A percentile compares a stretch with the other conserved stretches of the same genome.
Conservation (phyloP, 768 basidiomycete species). For the Scleroderma citrinum region DNA sequence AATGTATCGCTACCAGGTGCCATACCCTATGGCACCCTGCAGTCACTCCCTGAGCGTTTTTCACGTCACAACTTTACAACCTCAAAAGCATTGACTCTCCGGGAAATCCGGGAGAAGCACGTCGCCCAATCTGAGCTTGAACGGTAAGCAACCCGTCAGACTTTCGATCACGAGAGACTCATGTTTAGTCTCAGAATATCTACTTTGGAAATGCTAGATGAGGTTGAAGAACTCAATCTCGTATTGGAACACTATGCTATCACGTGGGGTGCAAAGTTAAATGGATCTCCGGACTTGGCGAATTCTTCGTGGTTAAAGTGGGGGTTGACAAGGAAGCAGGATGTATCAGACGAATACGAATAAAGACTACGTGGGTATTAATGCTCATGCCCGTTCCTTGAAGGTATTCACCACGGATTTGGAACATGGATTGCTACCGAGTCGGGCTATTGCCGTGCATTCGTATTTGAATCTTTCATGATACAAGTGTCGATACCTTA, state of each 20-base stretch:
- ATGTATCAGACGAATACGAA: not conserved
- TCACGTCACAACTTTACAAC: slow-evolving; percentile 46
- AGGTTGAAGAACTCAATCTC: slow-evolving; percentile 90
- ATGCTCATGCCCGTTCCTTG: not conserved
- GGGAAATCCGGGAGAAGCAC: slow-evolving; percentile 55
- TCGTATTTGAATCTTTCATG: too few species aligned
- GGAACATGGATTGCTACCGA: too few species aligned
- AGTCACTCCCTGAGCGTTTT: slow-evolving; percentile 56
- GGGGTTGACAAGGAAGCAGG: slow-evolving; percentile 2
- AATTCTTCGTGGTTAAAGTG: slow-evolving; percentile 11
- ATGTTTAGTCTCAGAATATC: slow-evolving; percentile 49
- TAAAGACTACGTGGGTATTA: not conserved
- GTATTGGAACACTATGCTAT: slow-evolving; percentile 88
- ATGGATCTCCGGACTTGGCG: not conserved
- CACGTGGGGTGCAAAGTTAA: slow-evolving; percentile 47
- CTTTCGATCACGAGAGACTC: not conserved
- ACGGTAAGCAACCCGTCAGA: slow-evolving; percentile 38
- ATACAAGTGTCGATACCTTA: too few species aligned
- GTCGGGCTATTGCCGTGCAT: too few species aligned
- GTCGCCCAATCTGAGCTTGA: slow-evolving; percentile 46
- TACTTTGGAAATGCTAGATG: slow-evolving; percentile 81
- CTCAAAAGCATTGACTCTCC: slow-evolving; percentile 57
- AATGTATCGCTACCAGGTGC: slow-evolving; percentile 73
- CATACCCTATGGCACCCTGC: slow-evolving; percentile 50
- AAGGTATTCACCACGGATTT: too few species aligned